Conservation (phyloP, 2,329 filamentous ascomycete genomes). For the Sporothrix dimorphospora region DNA sequence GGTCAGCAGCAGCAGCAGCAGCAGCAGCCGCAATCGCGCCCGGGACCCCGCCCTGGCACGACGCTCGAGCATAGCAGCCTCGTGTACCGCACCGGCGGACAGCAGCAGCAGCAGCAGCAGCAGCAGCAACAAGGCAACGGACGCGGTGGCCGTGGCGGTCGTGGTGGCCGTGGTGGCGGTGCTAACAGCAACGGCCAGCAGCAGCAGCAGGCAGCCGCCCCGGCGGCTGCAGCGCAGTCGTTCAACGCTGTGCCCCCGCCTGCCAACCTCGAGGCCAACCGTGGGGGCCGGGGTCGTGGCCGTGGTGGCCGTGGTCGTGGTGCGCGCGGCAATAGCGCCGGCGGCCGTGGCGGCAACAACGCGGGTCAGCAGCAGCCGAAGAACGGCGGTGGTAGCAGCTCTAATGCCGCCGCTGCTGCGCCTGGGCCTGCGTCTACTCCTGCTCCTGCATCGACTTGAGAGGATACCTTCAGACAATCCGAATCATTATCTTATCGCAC, state of each 20-base stretch:
- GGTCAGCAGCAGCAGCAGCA: conserved; percentile 39
- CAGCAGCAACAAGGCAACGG: conserved; percentile 28
- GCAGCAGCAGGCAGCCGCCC: not conserved
- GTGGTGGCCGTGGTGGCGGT: not conserved
- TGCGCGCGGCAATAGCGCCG: conserved; percentile 44
- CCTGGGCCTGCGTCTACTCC: not conserved
- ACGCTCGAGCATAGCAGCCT: conserved; percentile 56
- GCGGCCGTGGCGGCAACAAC: conserved; percentile 5
- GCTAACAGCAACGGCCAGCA: conserved; percentile 12
- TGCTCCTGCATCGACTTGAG: not conserved
- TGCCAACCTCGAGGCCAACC: conserved; percentile 53
- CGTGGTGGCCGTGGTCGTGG: conserved; percentile 45
- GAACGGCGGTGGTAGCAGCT: not conserved
- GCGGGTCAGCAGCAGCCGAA: not conserved
- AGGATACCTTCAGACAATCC: not conserved
- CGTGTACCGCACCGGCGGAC: conserved; percentile 51
- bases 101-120: conserved; percentile 34
- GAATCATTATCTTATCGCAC: too few relatives aligned
- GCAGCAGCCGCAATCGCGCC: conserved; percentile 33
- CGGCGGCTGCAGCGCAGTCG: conserved; percentile 36
- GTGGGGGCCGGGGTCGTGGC: conserved; percentile 47
- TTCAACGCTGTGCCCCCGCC: conserved; percentile 66
- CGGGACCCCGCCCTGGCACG: conserved; percentile 37
- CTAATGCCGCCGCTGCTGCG: not conserved
- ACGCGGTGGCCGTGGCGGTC: conserved; percentile 22